phyloP scores from a whole-genome alignment of 192 early-diverging fungal genomes.

The Chytriomyces sp. region DNA sequence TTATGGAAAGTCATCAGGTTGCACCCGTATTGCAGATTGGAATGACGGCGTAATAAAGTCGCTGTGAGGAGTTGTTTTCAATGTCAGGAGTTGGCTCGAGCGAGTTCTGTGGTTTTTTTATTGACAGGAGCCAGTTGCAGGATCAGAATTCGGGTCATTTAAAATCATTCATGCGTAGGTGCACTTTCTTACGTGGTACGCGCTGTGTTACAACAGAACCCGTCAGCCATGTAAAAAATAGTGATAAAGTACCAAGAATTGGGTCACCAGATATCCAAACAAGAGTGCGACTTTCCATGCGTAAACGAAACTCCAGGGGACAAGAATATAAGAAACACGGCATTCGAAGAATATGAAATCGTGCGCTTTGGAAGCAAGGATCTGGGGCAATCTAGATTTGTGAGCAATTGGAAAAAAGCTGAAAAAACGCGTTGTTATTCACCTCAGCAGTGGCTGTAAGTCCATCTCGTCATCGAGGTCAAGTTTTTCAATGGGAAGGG shows the following conservation, averaged over 20 bases:
- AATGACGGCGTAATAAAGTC: neutral
- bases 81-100: neutral
- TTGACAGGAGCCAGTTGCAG: neutral
- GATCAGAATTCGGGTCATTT: neutral
- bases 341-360: neutral
- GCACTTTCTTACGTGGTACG: neutral
- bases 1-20: too few relatives aligned
- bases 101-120: neutral
- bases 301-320: neutral
- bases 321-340: neutral
- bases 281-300: neutral
- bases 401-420: neutral
- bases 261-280: neutral
- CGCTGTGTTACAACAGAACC: neutral
- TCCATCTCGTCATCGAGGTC: neutral
- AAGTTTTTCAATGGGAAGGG: neutral
- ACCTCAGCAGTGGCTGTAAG: neutral
- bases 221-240: neutral
- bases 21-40: neutral
- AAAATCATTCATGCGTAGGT: neutral
- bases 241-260: neutral
- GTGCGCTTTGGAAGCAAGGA: neutral
- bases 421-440: neutral
- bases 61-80: too few relatives aligned
- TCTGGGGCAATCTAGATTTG: neutral